Conservation (phyloP, 208 protist genomes). For the Trypanosoma rangeli region DNA sequence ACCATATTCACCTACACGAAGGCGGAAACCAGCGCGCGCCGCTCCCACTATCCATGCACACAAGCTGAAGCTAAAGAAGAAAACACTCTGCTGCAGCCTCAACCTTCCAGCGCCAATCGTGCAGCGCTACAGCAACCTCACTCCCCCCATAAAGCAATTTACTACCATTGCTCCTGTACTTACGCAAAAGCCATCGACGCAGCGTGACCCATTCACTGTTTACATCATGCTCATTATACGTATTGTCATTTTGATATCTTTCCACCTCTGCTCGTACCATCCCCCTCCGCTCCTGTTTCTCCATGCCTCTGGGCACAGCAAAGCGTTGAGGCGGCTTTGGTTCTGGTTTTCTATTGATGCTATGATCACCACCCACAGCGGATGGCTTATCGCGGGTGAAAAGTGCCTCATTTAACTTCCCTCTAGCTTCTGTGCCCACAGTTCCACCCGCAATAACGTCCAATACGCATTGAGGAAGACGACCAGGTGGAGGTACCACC, state of each 20-base stretch:
- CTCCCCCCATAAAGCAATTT: not conserved
- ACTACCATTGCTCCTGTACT: not conserved
- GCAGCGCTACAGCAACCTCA: not conserved
- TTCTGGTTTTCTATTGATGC: not conserved
- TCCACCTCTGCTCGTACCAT: not conserved
- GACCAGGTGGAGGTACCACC: slow-evolving; percentile 10
- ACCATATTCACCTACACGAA: not conserved
- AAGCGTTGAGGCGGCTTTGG: not conserved
- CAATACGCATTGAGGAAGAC: slow-evolving; percentile 12
- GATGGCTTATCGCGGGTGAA: not conserved
- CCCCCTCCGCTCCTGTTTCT: not conserved
- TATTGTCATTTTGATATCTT: not conserved
- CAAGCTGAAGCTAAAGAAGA: slow-evolving; percentile 6
- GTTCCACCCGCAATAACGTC: not conserved
- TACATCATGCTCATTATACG: not conserved
- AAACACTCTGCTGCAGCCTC: not conserved
- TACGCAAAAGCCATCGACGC: slow-evolving; percentile 4
- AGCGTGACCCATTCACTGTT: not conserved
- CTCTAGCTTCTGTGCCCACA: not conserved
- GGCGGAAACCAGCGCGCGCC: slow-evolving; percentile 2
- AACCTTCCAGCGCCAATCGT: not conserved
- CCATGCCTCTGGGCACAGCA: not conserved
- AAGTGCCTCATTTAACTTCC: not conserved
- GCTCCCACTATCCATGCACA: not conserved
- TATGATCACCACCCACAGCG: not conserved